Evolutionary conservation across 768 basidiomycete genomes (phyloP), one percentile per base, ranked within the genome.

Genomic region (Tulasnella calospora): DNA sequence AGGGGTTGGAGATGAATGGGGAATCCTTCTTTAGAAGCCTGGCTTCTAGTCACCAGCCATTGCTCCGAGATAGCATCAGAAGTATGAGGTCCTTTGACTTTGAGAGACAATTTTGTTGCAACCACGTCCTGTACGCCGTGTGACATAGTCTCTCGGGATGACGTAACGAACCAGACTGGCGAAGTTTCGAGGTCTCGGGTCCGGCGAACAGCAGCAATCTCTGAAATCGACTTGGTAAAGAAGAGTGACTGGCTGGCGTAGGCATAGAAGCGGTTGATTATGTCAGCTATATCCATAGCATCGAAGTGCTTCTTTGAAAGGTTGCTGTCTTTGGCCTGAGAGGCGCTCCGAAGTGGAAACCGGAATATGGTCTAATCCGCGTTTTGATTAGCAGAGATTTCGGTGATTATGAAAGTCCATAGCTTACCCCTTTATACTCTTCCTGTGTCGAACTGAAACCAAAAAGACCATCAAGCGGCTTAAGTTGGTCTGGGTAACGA

Each of bases 341-440:
- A 57, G 21, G 75, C 10, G 8, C 81, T 83, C 41, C 88, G 83
- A 27, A 89, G 82, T 33, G 89, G 88, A 35, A 89, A 83, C 8
- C 86, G 82, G 80, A 89, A 88, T 23, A 88, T 74, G n/a, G 87
- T 88, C 87, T 88, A 72, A 17, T 3, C 47, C 55, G 35, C 33
- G 79, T 36, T 81, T 78, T 78, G 21, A 23, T 6, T 47, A 57
- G 38, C 61, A n/a, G 69, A 23, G 7, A 41, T 3, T 3, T 5
- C 4, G 19, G 55, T 8, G 17, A 76, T 57, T 12, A n/a, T 23
- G 2, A 10, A 23, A 61, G 12, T 23, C 78, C 12, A 21, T 23
- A 36, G 82, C 87, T 72, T 80, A 88, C 88, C 15, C 87, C 88
- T 17, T 84, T 61, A 78, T 87, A 88, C 7, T 80, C 80, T 10